Conservation (phyloP, 768 basidiomycete species). For the Obba rivulosa region DNA sequence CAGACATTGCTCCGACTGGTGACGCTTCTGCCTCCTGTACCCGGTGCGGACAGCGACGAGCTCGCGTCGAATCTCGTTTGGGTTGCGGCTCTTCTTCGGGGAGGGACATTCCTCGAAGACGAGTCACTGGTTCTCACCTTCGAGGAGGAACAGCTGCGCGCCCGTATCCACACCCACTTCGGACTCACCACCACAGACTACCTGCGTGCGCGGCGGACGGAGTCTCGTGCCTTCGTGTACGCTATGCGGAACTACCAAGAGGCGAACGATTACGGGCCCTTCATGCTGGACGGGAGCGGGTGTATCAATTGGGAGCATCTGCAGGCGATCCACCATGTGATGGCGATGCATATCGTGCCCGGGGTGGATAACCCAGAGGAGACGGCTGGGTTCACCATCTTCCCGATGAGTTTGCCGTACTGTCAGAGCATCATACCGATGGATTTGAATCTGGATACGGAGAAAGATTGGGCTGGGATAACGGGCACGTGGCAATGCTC, state of each 20-base stretch:
- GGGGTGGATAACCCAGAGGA: constrained; percentile 11
- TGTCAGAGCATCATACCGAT: constrained; percentile 46
- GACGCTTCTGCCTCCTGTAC: constrained; percentile 34
- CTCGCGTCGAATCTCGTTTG: constrained; percentile 49
- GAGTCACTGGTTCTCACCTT: constrained; percentile 12
- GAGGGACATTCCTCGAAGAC: constrained; percentile 41
- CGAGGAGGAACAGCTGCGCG: constrained; percentile 42
- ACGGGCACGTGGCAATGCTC: constrained; percentile 55
- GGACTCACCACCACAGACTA: constrained; percentile 48
- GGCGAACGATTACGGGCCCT: constrained; percentile 53
- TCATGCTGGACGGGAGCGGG: constrained; percentile 36
- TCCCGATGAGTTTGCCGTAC: constrained; percentile 47
- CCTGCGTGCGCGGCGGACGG: constrained; percentile 25
- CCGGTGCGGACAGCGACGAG: constrained; percentile 19
- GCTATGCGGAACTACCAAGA: constrained; percentile 50
- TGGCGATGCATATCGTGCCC: constrained; percentile 49
- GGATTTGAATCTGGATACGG: constrained; percentile 30
- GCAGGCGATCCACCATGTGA: constrained; percentile 47
- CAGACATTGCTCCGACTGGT: constrained; percentile 48
- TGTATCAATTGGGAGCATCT: constrained; percentile 58
- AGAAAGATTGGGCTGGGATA: constrained; percentile 54
- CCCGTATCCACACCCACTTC: constrained; percentile 49
- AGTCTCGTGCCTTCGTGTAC: constrained; percentile 55
- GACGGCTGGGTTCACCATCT: constrained; percentile 22
- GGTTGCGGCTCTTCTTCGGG: constrained; percentile 39